These are phyloP conservation scores for Candida tropicalis DNA, from an alignment of 1,139 yeast genomes.

Conservation along the genomic window DNA sequence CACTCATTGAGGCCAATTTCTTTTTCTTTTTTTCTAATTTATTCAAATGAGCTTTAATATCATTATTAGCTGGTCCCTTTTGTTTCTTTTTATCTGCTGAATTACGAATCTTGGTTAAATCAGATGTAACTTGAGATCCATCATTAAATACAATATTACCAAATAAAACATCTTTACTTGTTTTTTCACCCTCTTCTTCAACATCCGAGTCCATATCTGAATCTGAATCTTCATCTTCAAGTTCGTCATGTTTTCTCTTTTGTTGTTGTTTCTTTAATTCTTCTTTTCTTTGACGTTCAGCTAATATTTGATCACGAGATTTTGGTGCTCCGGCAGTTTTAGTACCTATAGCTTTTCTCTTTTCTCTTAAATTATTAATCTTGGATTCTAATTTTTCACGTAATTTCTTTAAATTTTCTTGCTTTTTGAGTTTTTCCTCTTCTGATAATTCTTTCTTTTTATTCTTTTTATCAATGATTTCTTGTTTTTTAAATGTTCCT, in stretches of 20 bases:
- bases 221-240: conserved; percentile 23
- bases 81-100: conserved; percentile 53
- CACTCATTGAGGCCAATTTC: conserved; percentile 60
- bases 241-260: conserved; percentile 41
- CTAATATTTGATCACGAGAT: conserved; percentile 74
- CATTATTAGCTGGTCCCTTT: conserved; percentile 87
- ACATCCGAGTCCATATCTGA: conserved; percentile 37
- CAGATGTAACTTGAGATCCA: conserved; percentile 81
- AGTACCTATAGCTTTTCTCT: conserved; percentile 90
- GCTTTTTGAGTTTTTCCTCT: conserved; percentile 51
- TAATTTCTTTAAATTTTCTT: conserved; percentile 63
- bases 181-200: conserved; percentile 34
- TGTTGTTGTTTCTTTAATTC: conserved; percentile 39
- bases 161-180: conserved; percentile 56
- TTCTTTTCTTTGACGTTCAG: conserved; percentile 51
- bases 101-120: conserved; percentile 59
- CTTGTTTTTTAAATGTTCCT: conserved; percentile 19
- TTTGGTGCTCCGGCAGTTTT: conserved; percentile 79
- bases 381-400: conserved; percentile 73
- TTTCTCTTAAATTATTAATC: conserved; percentile 70
- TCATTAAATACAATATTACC: conserved; percentile 84
- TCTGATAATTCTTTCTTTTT: conserved; percentile 36
- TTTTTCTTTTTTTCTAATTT: conserved; percentile 75
- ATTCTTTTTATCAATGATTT: conserved; percentile 16
- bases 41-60: conserved; percentile 78